A percentile compares a stretch with the other conserved stretches of the same genome.
These are phyloP conservation scores for Isatis tinctoria DNA, from an alignment of 345 rosid species.

Conservation along the genomic window DNA sequence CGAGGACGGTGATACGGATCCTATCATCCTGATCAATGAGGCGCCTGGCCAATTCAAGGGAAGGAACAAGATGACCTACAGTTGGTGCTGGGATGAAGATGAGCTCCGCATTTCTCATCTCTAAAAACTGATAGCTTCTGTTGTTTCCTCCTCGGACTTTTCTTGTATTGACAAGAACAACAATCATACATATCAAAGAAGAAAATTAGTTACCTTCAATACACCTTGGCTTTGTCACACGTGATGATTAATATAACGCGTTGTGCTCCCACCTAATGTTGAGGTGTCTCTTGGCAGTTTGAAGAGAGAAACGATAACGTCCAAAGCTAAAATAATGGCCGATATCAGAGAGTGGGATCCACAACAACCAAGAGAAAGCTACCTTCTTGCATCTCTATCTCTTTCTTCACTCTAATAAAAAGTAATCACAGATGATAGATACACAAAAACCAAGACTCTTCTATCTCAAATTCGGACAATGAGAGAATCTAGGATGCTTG, in stretches of 20 bases:
- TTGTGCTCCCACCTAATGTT: constrained; percentile 1
- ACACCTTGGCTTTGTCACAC: not conserved
- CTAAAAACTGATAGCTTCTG: not conserved
- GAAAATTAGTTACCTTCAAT: not conserved
- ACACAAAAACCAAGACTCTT: not conserved
- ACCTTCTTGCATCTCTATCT: not conserved
- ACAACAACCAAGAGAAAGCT: constrained; percentile 5
- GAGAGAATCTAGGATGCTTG: not conserved
- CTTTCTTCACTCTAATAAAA: not conserved
- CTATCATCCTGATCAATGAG: constrained; percentile 39
- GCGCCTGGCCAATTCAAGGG: constrained; percentile 44
- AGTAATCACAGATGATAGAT: not conserved
- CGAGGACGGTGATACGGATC: constrained; percentile 33
- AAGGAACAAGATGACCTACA: constrained; percentile 46
- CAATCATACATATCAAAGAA: constrained; percentile 5
- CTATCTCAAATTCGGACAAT: not conserved
- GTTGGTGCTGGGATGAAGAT: constrained; percentile 31
- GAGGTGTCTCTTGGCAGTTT: constrained; percentile 11
- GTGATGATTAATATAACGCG: not conserved
- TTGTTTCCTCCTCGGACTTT: not conserved
- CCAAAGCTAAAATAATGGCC: not conserved
- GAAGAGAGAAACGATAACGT: not conserved
- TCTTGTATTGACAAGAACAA: not conserved
- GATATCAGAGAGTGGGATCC: constrained; percentile 8
- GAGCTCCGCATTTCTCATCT: constrained; percentile 24